Conservation (phyloP, 2,329 filamentous ascomycete genomes). For the Fusarium concolor region DNA sequence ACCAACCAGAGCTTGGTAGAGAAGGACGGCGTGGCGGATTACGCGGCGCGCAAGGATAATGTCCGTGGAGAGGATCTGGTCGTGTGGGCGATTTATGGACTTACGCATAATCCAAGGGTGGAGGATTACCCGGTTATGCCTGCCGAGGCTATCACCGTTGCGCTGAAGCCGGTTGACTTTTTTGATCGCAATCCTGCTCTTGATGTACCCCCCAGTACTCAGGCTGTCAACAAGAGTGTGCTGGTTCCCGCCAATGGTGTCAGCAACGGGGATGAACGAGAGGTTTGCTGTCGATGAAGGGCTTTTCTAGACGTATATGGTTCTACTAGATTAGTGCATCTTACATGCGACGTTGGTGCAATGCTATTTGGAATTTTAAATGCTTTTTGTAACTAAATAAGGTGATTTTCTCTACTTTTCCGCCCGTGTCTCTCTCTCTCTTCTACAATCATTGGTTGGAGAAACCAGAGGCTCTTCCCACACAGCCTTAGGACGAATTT, state of each 20-base stretch:
- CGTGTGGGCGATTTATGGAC: slow-evolving; percentile 68
- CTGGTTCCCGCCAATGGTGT: neutral
- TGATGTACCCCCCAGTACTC: slow-evolving; percentile 53
- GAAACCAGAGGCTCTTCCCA: too few species aligned
- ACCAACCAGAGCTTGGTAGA: slow-evolving; percentile 55
- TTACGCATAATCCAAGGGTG: slow-evolving; percentile 73
- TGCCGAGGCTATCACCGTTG: slow-evolving; percentile 62
- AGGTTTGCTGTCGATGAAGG: neutral
- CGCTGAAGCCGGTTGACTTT: slow-evolving; percentile 61
- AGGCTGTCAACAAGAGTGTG: neutral
- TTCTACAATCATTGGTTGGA: too few species aligned
- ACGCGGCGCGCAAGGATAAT: slow-evolving; percentile 58
- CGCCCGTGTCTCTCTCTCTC: too few species aligned
- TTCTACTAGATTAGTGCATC: neutral
- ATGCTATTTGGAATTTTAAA: neutral
- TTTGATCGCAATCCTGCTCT: slow-evolving; percentile 61
- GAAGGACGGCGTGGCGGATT: slow-evolving; percentile 52
- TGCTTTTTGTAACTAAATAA: neutral
- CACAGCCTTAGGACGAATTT: too few species aligned
- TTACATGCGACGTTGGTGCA: neutral
- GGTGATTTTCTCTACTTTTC: too few species aligned
- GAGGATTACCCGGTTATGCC: slow-evolving; percentile 78
- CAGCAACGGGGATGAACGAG: neutral
- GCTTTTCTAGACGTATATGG: rapidly evolving
- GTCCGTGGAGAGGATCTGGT: slow-evolving; percentile 64